Evolutionary conservation across 768 basidiomycete genomes (phyloP), one percentile per base, ranked within the genome.

Genomic region (Mycena epipterygia): DNA sequence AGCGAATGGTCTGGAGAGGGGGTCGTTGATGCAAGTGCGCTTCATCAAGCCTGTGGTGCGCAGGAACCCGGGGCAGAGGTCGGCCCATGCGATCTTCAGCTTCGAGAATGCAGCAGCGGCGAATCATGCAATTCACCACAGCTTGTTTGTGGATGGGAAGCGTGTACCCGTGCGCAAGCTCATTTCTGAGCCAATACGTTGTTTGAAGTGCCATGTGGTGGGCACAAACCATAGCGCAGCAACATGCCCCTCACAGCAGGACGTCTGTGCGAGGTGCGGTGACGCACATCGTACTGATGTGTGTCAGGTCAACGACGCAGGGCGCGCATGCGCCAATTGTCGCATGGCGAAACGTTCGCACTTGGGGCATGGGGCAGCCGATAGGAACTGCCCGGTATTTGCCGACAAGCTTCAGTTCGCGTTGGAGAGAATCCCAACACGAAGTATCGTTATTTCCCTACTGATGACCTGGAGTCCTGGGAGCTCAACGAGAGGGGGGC

Each of bases 301-400:
- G 2, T 81, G 80, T 67, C 48, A 8, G 0, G 67, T 61, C 5
- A 5, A 0, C 1, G 64, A 75, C 13, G 59, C 62, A 13, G 44
- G 25, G 17, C 25, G 46, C 0, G 56, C 55, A 8, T 82, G 80
- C 41, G 51, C 67, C 0, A 79, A 80, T 64, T 81, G 80, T 74
- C 68, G 52, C n/a, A 27, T 19, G 1, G 23, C 42, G 1, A 11
- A 33, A 33, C 33, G 46, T 5, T 21, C 42, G 7, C 39, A 19
- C 29, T 23, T 32, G 5, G 79, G 78, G 0, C 81, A 82, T 57
- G 75, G 78, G 5, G 68, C 79, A 1, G 79, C 76, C 46, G 75
- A 80, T 64, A n/a, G 76, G 0, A 17, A 0, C 0, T 81, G 81
- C 67, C 77, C 78, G 0, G 39, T 64, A 0, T 77, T 78, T 59